Base-by-base conservation (phyloP, 306 rosid genomes). In the Casuarina glauca region DNA sequence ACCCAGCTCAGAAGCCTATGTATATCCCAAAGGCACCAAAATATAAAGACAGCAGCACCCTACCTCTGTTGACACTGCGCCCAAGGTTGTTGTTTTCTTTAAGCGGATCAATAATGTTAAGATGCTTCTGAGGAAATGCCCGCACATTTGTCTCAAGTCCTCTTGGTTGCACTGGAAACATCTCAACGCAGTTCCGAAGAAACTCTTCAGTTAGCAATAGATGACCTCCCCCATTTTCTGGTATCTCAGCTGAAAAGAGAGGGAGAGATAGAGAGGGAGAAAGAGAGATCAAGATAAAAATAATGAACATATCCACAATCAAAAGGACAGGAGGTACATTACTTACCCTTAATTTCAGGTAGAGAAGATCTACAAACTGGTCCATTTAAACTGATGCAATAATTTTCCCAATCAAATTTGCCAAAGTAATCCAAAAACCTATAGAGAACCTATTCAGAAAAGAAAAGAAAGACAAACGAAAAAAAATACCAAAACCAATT, bases 51-150 rank as follows among this genome's bases (percentile, higher is more conserved):
- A 81, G 72, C 38, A 64, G 80, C 35, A 73, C 55, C 74, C 77
- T 83, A 92, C 98, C 96, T 89, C 82, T 90, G 83, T 77, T 91
- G 48, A 93, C 97, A 87, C 98, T 93, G 69, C 98, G 98, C 46
- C 98, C 98, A 77, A 93, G 98, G 76, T 93, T 93, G 88, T 93
- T 93, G 84, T 90, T 88, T 81, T 91, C 93, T 87, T 91, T 93
- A 66, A 93, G 87, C 9, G 98, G 97, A 90, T 93, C 98, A 49
- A 93, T 85, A 70, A 93, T 93, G 83, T 93, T 91, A 69, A 93
- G 93, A 86, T 93, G 89, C 83, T 93, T 93, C 73, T 67, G 78
- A 70, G 91, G 78, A 88, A 93, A 91, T 46, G 84, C 78, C 52
- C 89, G 88, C 66, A 75, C 38, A 69, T 87, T 85, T 66, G 83